phyloP scores from a whole-genome alignment of 2,329 filamentous ascomycete genomes.

The Domatiomyces globalis region DNA sequence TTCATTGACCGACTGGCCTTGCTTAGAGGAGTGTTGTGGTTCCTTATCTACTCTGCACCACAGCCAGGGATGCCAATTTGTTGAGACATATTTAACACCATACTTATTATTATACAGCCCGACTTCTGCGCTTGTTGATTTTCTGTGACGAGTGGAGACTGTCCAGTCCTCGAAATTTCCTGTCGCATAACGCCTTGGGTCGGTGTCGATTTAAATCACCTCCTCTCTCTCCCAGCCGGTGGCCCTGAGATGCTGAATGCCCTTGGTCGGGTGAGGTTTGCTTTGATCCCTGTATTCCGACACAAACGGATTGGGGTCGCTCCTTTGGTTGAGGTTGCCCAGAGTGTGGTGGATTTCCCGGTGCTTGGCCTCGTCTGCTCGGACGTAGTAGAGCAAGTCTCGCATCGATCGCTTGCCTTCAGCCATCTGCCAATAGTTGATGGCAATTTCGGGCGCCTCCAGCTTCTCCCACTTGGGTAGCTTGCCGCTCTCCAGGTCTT shows the following conservation, averaged over 20 bases:
- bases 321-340: constrained; percentile 68
- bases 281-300: constrained; percentile 60
- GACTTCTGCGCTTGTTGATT: background rate
- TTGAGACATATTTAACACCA: too few species aligned
- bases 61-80: too few species aligned
- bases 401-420: constrained; percentile 68
- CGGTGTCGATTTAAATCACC: constrained; percentile 38
- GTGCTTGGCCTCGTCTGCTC: constrained; percentile 80
- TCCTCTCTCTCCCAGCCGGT: constrained; percentile 75
- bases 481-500: constrained; percentile 72
- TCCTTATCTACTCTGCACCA: too few species aligned
- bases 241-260: constrained; percentile 48
- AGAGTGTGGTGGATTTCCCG: constrained; percentile 94
- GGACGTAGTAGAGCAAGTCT: constrained; percentile 75
- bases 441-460: constrained; percentile 70
- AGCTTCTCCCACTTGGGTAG: constrained; percentile 71
- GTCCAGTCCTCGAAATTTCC: background rate
- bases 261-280: constrained; percentile 55
- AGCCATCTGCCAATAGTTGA: constrained; percentile 90
- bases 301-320: constrained; percentile 86
- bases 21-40: too few species aligned
- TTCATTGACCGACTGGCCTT: too few species aligned
- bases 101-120: too few species aligned
- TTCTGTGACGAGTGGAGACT: background rate
- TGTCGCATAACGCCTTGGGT: background rate